A percentile compares a stretch with the other conserved stretches of the same genome.
phyloP scores from a whole-genome alignment of 1,284 basidiomycete genomes.

The Ganoderma leucocontextum region DNA sequence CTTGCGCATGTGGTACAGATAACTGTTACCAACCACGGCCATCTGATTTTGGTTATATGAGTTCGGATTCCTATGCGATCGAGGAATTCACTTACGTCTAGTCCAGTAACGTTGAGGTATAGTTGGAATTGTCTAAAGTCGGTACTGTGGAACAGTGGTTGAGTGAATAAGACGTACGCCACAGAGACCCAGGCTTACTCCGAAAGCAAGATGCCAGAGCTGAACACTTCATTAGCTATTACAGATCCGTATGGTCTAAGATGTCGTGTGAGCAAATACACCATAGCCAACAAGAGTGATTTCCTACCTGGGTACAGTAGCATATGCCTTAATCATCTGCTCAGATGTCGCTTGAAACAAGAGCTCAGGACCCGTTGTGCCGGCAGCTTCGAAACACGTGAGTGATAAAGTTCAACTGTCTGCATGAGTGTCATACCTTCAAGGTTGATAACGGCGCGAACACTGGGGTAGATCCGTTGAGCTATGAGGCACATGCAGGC shows the following conservation, averaged over 20 bases:
- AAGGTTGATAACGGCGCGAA: constrained; percentile 91
- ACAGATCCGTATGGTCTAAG: constrained; percentile 88
- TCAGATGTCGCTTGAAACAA: constrained; percentile 96
- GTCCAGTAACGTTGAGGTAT: constrained; percentile 87
- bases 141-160: constrained; percentile 59
- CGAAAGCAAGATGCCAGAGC: constrained; percentile 89
- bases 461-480: constrained; percentile 50
- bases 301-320: constrained; percentile 76
- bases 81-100: constrained; percentile 68
- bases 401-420: neutral
- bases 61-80: neutral
- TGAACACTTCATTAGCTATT: constrained; percentile 94
- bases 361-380: constrained; percentile 87
- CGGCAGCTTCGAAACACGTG: constrained; percentile 68
- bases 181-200: constrained; percentile 63
- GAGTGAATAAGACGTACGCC: neutral
- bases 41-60: constrained; percentile 61
- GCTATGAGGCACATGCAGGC: neutral
- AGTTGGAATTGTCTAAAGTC: constrained; percentile 95
- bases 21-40: constrained; percentile 93
- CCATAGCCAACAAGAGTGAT: constrained; percentile 7
- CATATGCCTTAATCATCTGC: constrained; percentile 94
- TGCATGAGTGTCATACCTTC: constrained; percentile 64
- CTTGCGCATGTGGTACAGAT: constrained; percentile 92
- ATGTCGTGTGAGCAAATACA: neutral